A percentile compares a stretch with the other conserved stretches of the same genome.
Conservation (phyloP, 2,329 filamentous ascomycete species). For the Trichoderma cornu-damae region DNA sequence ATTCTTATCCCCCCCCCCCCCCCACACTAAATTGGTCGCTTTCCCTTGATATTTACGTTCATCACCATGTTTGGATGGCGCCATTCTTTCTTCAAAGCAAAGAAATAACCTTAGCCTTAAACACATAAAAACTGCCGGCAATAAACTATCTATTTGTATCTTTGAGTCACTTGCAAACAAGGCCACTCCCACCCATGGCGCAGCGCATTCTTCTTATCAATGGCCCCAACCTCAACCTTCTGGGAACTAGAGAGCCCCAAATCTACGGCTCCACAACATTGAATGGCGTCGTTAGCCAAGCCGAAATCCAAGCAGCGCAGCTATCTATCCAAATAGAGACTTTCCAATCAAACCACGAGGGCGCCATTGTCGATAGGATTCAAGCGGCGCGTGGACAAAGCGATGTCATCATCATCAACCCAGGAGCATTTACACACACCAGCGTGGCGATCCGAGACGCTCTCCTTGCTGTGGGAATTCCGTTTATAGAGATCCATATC, state of each 20-base stretch:
- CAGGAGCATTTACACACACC: slow-evolving; percentile 11
- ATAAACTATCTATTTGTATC: background rate
- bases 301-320: background rate
- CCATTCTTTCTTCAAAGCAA: too few species aligned
- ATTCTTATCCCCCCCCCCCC: background rate
- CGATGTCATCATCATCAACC: slow-evolving; percentile 4
- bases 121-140: background rate
- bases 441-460: slow-evolving; percentile 12
- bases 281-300: slow-evolving; percentile 8
- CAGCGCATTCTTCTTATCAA: slow-evolving; percentile 12
- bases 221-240: slow-evolving; percentile 9
- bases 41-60: background rate
- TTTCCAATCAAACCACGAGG: slow-evolving; percentile 13
- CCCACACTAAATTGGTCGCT: background rate
- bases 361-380: slow-evolving; percentile 11
- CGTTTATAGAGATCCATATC: slow-evolving; percentile 6
- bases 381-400: background rate
- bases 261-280: slow-evolving; percentile 13
- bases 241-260: slow-evolving; percentile 8
- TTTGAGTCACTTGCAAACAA: background rate
- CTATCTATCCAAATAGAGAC: slow-evolving; percentile 5
- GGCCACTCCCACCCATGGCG: background rate
- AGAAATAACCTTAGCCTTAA: too few species aligned
- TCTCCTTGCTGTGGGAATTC: slow-evolving; percentile 1
- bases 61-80: background rate